These are phyloP conservation scores for Chlorella sorokiniana DNA, from an alignment of 139 green algal species.

Conservation along the genomic window DNA sequence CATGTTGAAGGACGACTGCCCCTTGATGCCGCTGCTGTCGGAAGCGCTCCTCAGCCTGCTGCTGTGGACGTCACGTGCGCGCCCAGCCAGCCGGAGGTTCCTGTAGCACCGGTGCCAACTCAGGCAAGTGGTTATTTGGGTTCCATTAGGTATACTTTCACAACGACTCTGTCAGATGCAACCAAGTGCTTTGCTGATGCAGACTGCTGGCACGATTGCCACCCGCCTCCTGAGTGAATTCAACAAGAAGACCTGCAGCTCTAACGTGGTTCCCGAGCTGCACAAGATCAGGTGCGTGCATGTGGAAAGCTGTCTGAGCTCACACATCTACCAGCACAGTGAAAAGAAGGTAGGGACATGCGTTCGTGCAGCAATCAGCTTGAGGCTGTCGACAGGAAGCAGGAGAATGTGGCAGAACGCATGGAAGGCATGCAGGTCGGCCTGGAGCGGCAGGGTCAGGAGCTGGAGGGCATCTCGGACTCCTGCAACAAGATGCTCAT, in stretches of 20 bases:
- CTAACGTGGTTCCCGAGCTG: no score
- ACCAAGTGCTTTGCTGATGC: neutral
- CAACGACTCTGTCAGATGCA: neutral
- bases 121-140: neutral
- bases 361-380: neutral
- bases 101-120: neutral
- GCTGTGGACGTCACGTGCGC: neutral
- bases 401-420: neutral
- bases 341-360: no score
- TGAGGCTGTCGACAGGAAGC: neutral
- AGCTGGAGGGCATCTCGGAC: neutral
- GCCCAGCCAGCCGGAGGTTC: conserved; percentile 7
- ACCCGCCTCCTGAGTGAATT: conserved; percentile 13
- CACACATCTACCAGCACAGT: no score
- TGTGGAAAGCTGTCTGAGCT: no score
- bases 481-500: conserved; percentile 11
- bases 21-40: neutral
- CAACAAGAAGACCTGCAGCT: neutral
- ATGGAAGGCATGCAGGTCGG: neutral
- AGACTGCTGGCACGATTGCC: no score
- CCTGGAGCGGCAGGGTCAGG: neutral
- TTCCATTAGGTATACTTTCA: no score
- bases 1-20: neutral
- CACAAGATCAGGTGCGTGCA: no score
- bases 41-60: conserved; percentile 16